A percentile compares a stretch with the other conserved stretches of the same genome.
These are phyloP conservation scores for Exophiala bonariae DNA, from an alignment of 2,329 filamentous ascomycete genomes.

Conservation along the genomic window DNA sequence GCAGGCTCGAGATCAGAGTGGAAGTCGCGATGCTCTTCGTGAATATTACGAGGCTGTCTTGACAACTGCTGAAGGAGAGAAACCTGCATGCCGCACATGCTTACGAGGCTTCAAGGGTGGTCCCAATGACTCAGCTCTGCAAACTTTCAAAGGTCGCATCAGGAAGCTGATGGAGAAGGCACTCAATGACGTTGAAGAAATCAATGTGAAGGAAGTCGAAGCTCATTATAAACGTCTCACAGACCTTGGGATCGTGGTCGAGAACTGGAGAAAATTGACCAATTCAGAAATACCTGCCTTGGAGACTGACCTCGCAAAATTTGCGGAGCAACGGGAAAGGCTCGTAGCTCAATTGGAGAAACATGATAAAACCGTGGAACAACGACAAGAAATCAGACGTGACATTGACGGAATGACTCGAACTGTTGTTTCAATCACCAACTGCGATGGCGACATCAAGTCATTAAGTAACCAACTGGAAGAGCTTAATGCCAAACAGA, in stretches of 20 bases:
- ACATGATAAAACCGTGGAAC: constrained; percentile 65
- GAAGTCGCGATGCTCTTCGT: constrained; percentile 66
- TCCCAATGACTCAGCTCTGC: constrained; percentile 57
- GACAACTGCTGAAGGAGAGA: constrained; percentile 50
- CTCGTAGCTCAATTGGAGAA: constrained; percentile 65
- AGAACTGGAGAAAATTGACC: constrained; percentile 70
- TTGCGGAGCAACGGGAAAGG: constrained; percentile 62
- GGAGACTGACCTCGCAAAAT: constrained; percentile 61
- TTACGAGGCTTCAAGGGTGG: constrained; percentile 61
- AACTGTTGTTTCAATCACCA: constrained; percentile 73
- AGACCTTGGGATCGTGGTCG: constrained; percentile 66
- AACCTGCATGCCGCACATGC: constrained; percentile 77
- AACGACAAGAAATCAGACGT: constrained; percentile 63
- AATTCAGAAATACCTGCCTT: constrained; percentile 68
- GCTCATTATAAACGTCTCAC: constrained; percentile 63
- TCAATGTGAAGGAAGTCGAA: constrained; percentile 63
- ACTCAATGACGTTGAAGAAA: constrained; percentile 50
- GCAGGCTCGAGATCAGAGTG: constrained; percentile 61
- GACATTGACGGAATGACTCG: constrained; percentile 76
- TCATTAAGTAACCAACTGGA: constrained; percentile 73
- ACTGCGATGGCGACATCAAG: constrained; percentile 69
- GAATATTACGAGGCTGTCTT: constrained; percentile 72
- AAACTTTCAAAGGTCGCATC: constrained; percentile 65
- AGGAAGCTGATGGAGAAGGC: constrained; percentile 54
- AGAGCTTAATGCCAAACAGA: constrained; percentile 73